Evolutionary conservation across 768 basidiomycete genomes (phyloP).

Genomic region (Pleurotus sapidus): DNA sequence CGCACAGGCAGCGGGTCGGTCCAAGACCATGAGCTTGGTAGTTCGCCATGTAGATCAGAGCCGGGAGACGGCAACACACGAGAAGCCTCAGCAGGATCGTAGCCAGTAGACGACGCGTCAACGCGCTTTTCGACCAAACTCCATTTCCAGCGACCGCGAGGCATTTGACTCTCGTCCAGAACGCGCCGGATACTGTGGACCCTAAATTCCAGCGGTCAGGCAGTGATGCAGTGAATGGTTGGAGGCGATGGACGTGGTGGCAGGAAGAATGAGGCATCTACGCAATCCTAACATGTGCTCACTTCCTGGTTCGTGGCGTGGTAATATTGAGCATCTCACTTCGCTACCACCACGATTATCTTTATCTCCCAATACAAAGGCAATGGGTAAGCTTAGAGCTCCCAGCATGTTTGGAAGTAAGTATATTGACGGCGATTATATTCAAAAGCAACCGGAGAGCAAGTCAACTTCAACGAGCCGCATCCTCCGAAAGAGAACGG

Average conservation of each 20-base stretch:
- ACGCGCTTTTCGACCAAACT: too few species aligned
- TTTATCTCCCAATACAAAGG: too few species aligned
- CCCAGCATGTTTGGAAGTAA: too few species aligned
- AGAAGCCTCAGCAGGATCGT: too few species aligned
- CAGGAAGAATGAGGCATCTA: background rate
- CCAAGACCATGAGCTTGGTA: background rate
- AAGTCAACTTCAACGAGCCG: conserved; percentile 52
- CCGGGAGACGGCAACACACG: background rate
- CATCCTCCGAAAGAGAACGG: conserved; percentile 62
- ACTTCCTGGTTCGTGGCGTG: conserved; percentile 8
- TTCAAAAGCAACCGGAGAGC: conserved; percentile 52
- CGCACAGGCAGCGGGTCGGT: conserved; percentile 11
- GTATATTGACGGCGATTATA: background rate
- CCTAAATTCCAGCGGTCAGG: conserved; percentile 4
- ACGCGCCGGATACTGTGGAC: background rate
- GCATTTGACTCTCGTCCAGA: background rate
- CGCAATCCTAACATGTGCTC: background rate
- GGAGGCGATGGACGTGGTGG: background rate
- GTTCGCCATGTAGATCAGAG: background rate
- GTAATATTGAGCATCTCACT: background rate
- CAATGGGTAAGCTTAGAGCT: too few species aligned
- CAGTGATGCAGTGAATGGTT: conserved; percentile 1
- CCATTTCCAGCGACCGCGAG: background rate
- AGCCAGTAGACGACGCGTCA: too few species aligned
- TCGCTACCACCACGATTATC: too few species aligned